phyloP scores from a whole-genome alignment of 163 green algal species.

The Trebouxiophyceae sp. region DNA sequence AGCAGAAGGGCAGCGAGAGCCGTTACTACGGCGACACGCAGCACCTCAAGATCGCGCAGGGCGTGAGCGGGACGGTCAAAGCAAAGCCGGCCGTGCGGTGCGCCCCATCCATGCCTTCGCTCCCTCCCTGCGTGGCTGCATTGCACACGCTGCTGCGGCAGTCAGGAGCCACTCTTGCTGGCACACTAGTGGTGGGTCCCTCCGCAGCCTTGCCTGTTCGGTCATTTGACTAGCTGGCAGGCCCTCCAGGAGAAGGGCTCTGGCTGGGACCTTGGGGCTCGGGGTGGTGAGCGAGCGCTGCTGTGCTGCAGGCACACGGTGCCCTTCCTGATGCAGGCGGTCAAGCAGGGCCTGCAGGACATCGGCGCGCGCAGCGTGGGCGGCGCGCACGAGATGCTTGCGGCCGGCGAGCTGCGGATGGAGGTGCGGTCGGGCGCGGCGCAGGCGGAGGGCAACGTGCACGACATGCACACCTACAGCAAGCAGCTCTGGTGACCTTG shows the following conservation, averaged over 20 bases:
- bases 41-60: conserved; percentile 88
- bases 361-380: conserved; percentile 60
- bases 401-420: conserved; percentile 26
- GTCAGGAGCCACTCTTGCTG: no score
- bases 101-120: not conserved
- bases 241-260: conserved; percentile 1
- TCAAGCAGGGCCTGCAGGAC: conserved; percentile 90
- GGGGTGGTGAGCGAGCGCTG: no score
- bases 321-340: conserved; percentile 69
- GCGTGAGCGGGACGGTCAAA: conserved; percentile 83
- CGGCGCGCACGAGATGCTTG: conserved; percentile 46
- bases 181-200: no score
- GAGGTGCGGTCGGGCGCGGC: conserved; percentile 68
- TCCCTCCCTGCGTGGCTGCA: not conserved
- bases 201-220: no score
- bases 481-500: conserved; percentile 90
- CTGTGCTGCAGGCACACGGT: conserved; percentile 37
- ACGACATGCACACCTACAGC: conserved; percentile 92
- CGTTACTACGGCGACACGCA: conserved; percentile 83
- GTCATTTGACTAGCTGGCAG: no score
- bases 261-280: not conserved
- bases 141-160: no score
- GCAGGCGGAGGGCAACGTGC: conserved; percentile 87
- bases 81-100: conserved; percentile 81
- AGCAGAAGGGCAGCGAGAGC: conserved; percentile 89